Conservation (phyloP, 139 green algal species). For the Nannochloris sp. region DNA sequence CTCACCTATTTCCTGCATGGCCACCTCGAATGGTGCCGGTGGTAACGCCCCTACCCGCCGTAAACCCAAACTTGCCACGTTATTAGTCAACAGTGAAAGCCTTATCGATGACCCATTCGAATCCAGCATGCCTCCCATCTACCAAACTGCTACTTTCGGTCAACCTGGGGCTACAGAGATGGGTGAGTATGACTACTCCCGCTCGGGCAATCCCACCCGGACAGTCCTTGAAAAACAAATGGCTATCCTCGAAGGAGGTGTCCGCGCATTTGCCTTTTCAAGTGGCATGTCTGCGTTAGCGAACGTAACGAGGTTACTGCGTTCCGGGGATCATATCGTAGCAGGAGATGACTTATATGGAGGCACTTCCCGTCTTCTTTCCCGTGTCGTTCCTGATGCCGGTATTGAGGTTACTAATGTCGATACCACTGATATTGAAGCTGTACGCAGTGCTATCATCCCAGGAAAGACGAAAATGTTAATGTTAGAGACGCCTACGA, state of each 20-base stretch:
- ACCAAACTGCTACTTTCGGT: conserved; percentile 92
- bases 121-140: conserved; percentile 77
- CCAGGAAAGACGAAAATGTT: conserved; percentile 81
- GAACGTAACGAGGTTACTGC: conserved; percentile 33
- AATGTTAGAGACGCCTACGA: conserved; percentile 97
- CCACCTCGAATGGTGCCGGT: neutral
- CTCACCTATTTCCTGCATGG: neutral
- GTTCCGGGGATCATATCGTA: conserved; percentile 66
- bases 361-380: conserved; percentile 84
- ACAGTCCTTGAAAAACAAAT: conserved; percentile 64
- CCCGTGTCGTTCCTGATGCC: conserved; percentile 34
- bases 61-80: conserved; percentile 25
- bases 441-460: conserved; percentile 47
- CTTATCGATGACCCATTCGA: conserved; percentile 65
- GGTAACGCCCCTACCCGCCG: neutral
- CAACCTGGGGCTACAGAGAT: conserved; percentile 67
- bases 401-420: conserved; percentile 85
- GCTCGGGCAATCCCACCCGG: conserved; percentile 93
- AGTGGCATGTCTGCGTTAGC: conserved; percentile 92
- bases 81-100: conserved; percentile 31
- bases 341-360: conserved; percentile 97
- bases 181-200: conserved; percentile 94
- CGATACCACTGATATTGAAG: conserved; percentile 79
- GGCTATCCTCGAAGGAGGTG: conserved; percentile 78
- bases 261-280: conserved; percentile 82